Evolutionary conservation across 2,329 filamentous ascomycete genomes (phyloP).

Genomic region (Ambrosiella beaveri): DNA sequence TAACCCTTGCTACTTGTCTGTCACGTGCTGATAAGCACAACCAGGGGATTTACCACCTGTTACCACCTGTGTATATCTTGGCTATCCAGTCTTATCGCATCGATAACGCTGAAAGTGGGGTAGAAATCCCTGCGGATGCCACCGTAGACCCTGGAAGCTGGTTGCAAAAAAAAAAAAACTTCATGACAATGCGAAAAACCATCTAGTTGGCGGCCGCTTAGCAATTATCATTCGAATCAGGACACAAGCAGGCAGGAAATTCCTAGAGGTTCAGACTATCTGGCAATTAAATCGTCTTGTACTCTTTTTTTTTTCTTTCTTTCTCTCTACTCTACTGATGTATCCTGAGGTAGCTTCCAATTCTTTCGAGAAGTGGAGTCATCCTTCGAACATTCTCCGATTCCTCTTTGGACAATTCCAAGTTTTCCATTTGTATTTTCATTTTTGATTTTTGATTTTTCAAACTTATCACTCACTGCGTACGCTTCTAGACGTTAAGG

Average conservation of each 20-base stretch:
- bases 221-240: not conserved
- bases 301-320: not conserved
- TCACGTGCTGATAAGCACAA: not conserved
- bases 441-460: not conserved
- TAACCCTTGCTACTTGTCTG: not conserved
- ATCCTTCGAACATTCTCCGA: not conserved
- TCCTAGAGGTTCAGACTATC: too few relatives aligned
- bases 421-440: not conserved
- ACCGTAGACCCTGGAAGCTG: not conserved
- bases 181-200: not conserved
- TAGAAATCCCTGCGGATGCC: not conserved
- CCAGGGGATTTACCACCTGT: not conserved
- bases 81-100: constrained; percentile 1
- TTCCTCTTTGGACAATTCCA: not conserved
- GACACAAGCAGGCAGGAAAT: not conserved
- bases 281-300: too few relatives aligned
- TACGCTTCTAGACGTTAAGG: too few relatives aligned
- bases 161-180: not conserved
- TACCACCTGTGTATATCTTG: not conserved
- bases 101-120: constrained; percentile 1
- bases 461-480: not conserved
- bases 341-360: not conserved
- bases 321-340: not conserved
- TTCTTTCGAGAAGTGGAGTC: not conserved
- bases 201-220: not conserved